Evolutionary conservation across 805 yeast species (phyloP).

Genomic region (Millerozyma acaciae): DNA sequence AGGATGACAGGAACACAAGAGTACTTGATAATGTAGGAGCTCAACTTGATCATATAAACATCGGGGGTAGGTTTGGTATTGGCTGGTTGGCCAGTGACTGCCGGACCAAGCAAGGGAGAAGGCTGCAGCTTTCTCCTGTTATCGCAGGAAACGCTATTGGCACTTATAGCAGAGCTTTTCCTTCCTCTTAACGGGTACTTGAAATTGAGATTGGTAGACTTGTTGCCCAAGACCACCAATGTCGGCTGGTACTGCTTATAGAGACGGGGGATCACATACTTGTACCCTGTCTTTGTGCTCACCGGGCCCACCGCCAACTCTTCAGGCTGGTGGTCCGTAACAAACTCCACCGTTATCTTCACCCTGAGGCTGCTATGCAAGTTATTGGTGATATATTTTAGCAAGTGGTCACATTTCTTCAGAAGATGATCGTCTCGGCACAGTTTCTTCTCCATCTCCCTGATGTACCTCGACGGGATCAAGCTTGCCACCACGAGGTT

Average conservation of each 20-base stretch:
- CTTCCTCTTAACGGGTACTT: constrained; percentile 34
- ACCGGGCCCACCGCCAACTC: neutral
- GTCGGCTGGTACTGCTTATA: constrained; percentile 41
- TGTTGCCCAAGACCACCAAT: constrained; percentile 34
- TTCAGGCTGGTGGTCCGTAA: constrained; percentile 22
- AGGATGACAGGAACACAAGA: constrained; percentile 37
- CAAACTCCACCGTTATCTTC: constrained; percentile 39
- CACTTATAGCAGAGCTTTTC: constrained; percentile 3
- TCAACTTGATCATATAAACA: constrained; percentile 31
- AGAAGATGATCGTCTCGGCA: constrained; percentile 7
- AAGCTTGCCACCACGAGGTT: constrained; percentile 33
- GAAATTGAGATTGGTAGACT: constrained; percentile 38
- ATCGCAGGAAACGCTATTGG: neutral
- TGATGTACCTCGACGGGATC: constrained; percentile 20
- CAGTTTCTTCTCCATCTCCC: constrained; percentile 8
- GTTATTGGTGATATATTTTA: constrained; percentile 18
- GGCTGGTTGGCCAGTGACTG: constrained; percentile 7
- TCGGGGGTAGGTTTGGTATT: constrained; percentile 7
- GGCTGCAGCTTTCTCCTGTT: no score
- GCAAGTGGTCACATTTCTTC: constrained; percentile 22
- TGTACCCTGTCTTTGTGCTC: constrained; percentile 20
- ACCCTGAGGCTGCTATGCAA: constrained; percentile 19
- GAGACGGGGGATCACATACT: constrained; percentile 33
- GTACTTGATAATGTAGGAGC: constrained; percentile 36
- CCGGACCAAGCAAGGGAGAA: no score